Evolutionary conservation across 345 rosid species (phyloP).

Genomic region (Abelmoschus esculentus): DNA sequence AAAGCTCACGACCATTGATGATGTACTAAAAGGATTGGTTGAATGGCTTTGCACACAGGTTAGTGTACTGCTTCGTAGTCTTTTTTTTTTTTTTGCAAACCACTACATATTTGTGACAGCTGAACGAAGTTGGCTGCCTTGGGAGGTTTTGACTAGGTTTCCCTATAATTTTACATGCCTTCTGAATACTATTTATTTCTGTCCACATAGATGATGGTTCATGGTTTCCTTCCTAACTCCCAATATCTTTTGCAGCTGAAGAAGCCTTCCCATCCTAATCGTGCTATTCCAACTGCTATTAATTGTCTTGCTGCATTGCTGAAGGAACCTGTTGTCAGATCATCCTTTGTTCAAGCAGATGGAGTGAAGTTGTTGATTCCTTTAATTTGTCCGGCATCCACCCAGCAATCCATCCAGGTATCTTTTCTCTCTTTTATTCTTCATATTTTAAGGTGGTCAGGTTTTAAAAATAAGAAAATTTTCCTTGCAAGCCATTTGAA

Average conservation of each 20-base stretch:
- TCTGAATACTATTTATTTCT: background rate
- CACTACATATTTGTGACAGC: background rate
- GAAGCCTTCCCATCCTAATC: slow-evolving; percentile 85
- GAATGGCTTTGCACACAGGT: slow-evolving; percentile 99
- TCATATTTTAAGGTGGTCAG: background rate
- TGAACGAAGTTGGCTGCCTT: background rate
- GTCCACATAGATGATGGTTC: background rate
- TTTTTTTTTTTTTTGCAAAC: background rate
- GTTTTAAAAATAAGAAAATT: background rate
- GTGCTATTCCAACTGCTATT: slow-evolving; percentile 65
- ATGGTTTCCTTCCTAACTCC: background rate
- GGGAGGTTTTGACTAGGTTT: background rate
- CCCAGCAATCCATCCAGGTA: slow-evolving; percentile 97
- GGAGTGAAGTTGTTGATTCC: slow-evolving; percentile 90
- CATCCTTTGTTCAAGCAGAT: slow-evolving; percentile 80
- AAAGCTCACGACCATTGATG: slow-evolving; percentile 53
- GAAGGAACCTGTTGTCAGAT: slow-evolving; percentile 84
- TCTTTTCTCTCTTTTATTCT: background rate
- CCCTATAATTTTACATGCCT: background rate
- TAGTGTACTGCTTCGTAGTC: background rate
- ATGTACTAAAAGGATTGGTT: slow-evolving; percentile 83
- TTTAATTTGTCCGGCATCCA: slow-evolving; percentile 84
- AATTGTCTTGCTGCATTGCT: slow-evolving; percentile 71
- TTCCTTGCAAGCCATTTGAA: background rate
- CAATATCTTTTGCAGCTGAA: slow-evolving; percentile 46